A percentile compares a stretch with the other conserved stretches of the same genome.
These are phyloP conservation scores for Flaveria floridana DNA, from an alignment of 140 eudicot species.

Conservation along the genomic window DNA sequence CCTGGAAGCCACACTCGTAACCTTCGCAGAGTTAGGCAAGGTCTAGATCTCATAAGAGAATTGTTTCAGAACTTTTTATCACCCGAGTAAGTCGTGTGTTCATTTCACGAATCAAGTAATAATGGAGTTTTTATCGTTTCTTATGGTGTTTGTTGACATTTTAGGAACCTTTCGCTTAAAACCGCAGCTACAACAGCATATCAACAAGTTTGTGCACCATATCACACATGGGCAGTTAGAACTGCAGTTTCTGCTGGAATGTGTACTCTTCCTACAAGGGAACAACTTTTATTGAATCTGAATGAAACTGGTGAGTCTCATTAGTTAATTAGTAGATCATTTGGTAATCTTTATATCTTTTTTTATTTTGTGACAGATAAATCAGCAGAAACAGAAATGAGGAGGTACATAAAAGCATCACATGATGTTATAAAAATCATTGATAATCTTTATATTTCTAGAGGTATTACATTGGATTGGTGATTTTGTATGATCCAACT, in stretches of 20 bases:
- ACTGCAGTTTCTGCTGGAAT: constrained; percentile 97
- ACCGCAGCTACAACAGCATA: constrained; percentile 93
- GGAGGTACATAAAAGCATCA: constrained; percentile 76
- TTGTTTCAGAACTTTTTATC: constrained; percentile 75
- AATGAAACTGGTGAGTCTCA: constrained; percentile 71
- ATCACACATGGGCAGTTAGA: constrained; percentile 96
- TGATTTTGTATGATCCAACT: constrained; percentile 40
- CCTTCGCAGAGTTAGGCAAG: constrained; percentile 95
- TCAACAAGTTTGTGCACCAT: constrained; percentile 82
- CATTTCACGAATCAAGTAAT: neutral
- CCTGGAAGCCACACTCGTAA: constrained; percentile 94
- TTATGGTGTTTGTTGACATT: neutral
- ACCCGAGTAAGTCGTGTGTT: constrained; percentile 51
- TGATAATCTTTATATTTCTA: constrained; percentile 58
- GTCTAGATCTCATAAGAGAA: constrained; percentile 84
- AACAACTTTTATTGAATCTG: constrained; percentile 64
- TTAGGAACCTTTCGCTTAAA: constrained; percentile 55
- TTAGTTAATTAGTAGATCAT: neutral
- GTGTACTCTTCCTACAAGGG: constrained; percentile 95
- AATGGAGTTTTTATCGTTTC: neutral
- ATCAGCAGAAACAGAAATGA: constrained; percentile 80
- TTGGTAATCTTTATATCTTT: neutral
- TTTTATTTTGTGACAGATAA: constrained; percentile 45
- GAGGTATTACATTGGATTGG: constrained; percentile 84
- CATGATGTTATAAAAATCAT: constrained; percentile 64